Evolutionary conservation across 208 protist genomes (phyloP).

Genomic region (Acanthamoeba divionensis): DNA sequence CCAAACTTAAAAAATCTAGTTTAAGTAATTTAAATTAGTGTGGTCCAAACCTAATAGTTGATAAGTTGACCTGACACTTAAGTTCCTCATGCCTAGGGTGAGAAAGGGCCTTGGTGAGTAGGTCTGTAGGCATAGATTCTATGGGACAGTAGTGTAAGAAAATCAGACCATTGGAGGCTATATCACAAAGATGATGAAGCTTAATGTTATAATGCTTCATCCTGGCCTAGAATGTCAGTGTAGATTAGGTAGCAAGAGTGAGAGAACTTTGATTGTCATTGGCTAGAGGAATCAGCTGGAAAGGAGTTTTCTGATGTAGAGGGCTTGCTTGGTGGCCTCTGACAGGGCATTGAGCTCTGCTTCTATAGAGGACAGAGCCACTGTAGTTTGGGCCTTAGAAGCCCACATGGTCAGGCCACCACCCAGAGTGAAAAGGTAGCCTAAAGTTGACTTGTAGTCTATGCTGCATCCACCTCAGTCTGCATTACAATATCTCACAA

Average conservation of each 20-base stretch:
- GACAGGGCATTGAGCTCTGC: not conserved
- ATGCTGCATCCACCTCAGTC: not conserved
- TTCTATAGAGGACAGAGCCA: not conserved
- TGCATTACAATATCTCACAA: not conserved
- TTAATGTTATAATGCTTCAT: not conserved
- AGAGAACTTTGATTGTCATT: conserved; percentile 12
- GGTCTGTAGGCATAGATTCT: not conserved
- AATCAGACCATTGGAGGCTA: not conserved
- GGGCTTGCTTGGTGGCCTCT: not conserved
- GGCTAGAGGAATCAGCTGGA: too few relatives aligned
- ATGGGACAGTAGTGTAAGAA: too few relatives aligned
- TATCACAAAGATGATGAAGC: too few relatives aligned
- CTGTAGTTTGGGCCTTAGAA: not conserved
- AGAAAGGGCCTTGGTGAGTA: not conserved
- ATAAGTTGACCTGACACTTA: too few relatives aligned
- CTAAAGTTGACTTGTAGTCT: not conserved
- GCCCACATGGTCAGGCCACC: not conserved
- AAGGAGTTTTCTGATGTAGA: not conserved
- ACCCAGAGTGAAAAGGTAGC: not conserved
- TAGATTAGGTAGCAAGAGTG: not conserved
- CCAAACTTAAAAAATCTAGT: too few relatives aligned
- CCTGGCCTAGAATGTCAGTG: not conserved
- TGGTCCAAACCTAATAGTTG: too few relatives aligned
- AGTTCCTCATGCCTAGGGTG: too few relatives aligned
- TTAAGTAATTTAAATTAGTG: too few relatives aligned